Evolutionary conservation across 306 rosid genomes (phyloP).

Genomic region (Rosa lucieae): DNA sequence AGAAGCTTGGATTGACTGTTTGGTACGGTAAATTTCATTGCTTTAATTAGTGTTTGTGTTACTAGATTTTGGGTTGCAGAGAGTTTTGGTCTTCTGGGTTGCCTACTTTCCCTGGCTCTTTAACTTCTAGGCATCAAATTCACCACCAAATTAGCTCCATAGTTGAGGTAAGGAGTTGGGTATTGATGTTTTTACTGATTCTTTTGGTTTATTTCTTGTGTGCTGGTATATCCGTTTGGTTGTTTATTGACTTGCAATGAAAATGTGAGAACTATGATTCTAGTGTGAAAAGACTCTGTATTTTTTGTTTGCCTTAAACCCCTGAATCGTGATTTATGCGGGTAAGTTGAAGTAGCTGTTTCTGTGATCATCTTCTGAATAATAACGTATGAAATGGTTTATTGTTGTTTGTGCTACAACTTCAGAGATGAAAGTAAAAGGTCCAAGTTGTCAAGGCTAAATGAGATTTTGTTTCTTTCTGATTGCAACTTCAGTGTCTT

Average conservation of each 20-base stretch:
- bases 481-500: not conserved
- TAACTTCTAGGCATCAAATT: constrained; percentile 45
- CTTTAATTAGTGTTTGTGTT: constrained; percentile 28
- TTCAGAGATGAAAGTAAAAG: not conserved
- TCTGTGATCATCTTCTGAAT: constrained; percentile 4
- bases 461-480: not conserved
- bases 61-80: constrained; percentile 54
- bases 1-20: not conserved
- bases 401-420: not conserved
- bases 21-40: not conserved
- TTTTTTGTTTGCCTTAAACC: not conserved
- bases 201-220: not conserved
- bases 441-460: not conserved
- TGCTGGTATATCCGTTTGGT: not conserved
- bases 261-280: not conserved
- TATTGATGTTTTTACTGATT: not conserved
- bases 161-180: constrained; percentile 54
- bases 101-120: constrained; percentile 41
- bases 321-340: not conserved
- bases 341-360: not conserved
- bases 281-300: not conserved
- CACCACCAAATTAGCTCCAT: constrained; percentile 81
- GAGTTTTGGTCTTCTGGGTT: constrained; percentile 36
- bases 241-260: not conserved
- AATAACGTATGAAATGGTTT: not conserved